Conservation (phyloP, 2,329 filamentous ascomycete species). For the Dothistroma septosporum region DNA sequence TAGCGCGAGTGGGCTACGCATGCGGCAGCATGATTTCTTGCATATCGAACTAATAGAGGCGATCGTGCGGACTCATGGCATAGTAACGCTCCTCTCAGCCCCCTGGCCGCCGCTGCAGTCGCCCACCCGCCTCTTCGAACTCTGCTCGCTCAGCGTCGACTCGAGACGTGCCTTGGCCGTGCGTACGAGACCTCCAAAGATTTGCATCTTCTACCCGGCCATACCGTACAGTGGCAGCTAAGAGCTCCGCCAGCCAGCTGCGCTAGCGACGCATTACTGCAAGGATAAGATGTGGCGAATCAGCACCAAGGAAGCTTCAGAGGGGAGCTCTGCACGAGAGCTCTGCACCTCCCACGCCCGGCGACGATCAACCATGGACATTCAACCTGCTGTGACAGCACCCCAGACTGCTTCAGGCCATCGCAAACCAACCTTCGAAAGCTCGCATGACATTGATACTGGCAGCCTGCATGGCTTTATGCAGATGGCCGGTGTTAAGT, state of each 20-base stretch:
- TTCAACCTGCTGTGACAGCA: slow-evolving; percentile 5
- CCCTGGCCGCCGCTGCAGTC: not conserved
- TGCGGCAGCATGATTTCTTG: slow-evolving; percentile 18
- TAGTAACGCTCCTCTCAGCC: slow-evolving; percentile 5
- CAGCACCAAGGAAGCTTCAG: slow-evolving; percentile 7
- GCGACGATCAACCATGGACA: not conserved
- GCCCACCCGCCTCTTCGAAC: not conserved
- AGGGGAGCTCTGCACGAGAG: slow-evolving; percentile 6
- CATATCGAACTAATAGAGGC: slow-evolving; percentile 19
- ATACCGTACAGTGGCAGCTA: slow-evolving; percentile 14
- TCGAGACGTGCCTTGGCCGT: not conserved
- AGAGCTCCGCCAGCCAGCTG: slow-evolving; percentile 15
- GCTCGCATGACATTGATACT: slow-evolving; percentile 11
- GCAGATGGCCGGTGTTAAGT: slow-evolving; percentile 17
- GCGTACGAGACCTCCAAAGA: not conserved
- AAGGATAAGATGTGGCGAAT: slow-evolving; percentile 19
- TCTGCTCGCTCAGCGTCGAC: not conserved
- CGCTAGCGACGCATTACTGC: slow-evolving; percentile 15
- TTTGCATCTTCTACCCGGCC: slow-evolving; percentile 9
- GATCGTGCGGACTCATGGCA: slow-evolving; percentile 15
- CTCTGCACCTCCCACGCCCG: slow-evolving; percentile 16
- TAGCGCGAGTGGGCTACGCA: slow-evolving; percentile 15
- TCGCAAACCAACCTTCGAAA: slow-evolving; percentile 7
- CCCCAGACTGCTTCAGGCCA: slow-evolving; percentile 6
- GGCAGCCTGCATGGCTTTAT: slow-evolving; percentile 18